These are phyloP conservation scores for Geosmithia flava DNA, from an alignment of 2,329 filamentous ascomycete genomes.

Conservation along the genomic window DNA sequence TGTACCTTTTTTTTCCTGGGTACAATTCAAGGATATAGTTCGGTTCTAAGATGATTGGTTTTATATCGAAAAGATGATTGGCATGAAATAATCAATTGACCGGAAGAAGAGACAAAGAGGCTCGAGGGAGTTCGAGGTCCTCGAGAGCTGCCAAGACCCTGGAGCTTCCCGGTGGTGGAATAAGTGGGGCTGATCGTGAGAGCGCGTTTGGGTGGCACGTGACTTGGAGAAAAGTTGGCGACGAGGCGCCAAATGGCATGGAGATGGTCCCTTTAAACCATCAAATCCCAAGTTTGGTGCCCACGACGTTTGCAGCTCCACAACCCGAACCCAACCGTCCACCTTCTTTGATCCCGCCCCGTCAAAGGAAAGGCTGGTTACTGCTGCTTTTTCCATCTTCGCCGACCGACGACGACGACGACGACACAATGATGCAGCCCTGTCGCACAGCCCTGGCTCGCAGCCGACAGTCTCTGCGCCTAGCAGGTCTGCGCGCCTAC, in stretches of 20 bases:
- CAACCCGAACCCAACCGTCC: too few species aligned
- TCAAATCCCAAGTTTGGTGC: background rate
- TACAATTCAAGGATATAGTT: background rate
- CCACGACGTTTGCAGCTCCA: background rate
- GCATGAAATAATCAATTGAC: background rate
- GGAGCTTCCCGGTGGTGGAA: background rate
- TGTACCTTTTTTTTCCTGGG: too few species aligned
- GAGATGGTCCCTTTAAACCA: background rate
- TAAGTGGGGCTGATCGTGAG: background rate
- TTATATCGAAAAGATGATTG: background rate
- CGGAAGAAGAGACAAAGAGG: too few species aligned
- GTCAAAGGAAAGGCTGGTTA: background rate
- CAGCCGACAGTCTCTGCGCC: constrained; percentile 10
- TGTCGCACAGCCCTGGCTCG: constrained; percentile 16
- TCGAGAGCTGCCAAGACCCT: background rate
- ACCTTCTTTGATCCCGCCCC: background rate
- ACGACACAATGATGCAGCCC: constrained; percentile 18
- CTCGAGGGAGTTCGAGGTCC: background rate
- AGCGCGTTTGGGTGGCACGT: constrained; percentile 8
- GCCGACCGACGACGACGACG: constrained; percentile 2
- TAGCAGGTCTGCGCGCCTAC: constrained; percentile 14
- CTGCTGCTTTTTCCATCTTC: background rate
- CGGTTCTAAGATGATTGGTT: background rate
- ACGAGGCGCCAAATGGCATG: background rate
- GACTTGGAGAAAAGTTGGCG: constrained; percentile 19